phyloP scores from a whole-genome alignment of 306 rosid species.

The Glycyrrhiza uralensis region DNA sequence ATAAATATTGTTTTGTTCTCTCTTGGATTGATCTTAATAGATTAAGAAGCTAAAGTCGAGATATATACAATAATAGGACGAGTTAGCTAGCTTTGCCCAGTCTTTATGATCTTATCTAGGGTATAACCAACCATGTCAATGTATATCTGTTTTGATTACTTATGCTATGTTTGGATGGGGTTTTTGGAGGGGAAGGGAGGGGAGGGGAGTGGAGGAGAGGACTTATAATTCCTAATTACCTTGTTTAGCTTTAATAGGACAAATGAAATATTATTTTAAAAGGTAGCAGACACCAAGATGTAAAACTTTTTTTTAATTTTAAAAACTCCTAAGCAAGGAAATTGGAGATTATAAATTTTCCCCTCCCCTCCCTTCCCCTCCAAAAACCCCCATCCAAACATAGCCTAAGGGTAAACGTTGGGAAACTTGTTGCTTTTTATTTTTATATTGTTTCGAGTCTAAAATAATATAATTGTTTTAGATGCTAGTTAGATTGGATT shows the following conservation, averaged over 20 bases:
- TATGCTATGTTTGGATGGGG: too few relatives aligned
- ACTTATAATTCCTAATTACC: too few relatives aligned
- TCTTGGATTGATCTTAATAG: background rate
- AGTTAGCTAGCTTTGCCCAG: background rate
- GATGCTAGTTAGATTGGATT: constrained; percentile 31
- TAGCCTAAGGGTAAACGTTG: constrained; percentile 5
- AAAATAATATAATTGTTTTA: constrained; percentile 14
- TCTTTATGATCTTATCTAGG: background rate
- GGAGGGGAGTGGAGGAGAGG: too few relatives aligned
- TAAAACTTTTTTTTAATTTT: too few relatives aligned
- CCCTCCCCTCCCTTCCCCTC: too few relatives aligned
- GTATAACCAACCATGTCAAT: background rate
- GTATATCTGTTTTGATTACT: constrained; percentile 8
- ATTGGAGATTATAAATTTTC: too few relatives aligned
- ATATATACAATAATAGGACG: constrained; percentile 12
- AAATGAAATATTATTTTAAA: too few relatives aligned
- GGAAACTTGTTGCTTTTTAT: constrained; percentile 4
- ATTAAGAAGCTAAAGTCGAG: background rate
- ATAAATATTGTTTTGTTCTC: background rate
- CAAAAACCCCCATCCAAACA: too few relatives aligned
- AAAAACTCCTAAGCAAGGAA: too few relatives aligned
- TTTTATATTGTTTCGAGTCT: constrained; percentile 1
- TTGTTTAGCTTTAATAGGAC: too few relatives aligned
- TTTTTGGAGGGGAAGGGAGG: too few relatives aligned
- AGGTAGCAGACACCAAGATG: too few relatives aligned